phyloP scores from a whole-genome alignment of 345 rosid species.

The Salix koriyanagi region DNA sequence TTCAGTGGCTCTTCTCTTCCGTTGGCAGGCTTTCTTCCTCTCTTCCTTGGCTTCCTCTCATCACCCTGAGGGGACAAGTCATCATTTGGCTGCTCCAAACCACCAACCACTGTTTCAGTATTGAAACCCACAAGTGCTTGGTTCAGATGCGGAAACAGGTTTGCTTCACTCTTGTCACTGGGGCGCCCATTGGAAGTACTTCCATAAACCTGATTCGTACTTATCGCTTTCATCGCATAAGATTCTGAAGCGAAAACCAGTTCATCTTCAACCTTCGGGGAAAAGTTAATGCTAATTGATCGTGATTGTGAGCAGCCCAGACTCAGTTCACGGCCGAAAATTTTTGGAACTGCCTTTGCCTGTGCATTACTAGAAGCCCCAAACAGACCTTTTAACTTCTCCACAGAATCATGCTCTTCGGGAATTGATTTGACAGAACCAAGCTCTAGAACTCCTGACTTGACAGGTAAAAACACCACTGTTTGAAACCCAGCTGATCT shows the following conservation, averaged over 20 bases:
- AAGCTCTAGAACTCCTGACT: constrained; percentile 81
- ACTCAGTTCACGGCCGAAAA: constrained; percentile 80
- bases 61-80: constrained; percentile 52
- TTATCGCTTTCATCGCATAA: constrained; percentile 42
- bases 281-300: constrained; percentile 70
- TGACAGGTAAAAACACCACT: constrained; percentile 61
- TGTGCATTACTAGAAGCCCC: constrained; percentile 56
- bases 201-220: constrained; percentile 51
- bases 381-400: constrained; percentile 53
- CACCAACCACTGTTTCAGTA: constrained; percentile 36
- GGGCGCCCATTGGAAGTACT: constrained; percentile 48
- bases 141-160: constrained; percentile 45
- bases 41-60: constrained; percentile 86
- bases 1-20: constrained; percentile 95
- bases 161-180: constrained; percentile 40
- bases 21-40: constrained; percentile 95
- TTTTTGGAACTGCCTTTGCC: constrained; percentile 62
- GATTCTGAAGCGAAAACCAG: constrained; percentile 55
- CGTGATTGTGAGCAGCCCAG: constrained; percentile 63
- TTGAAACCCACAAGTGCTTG: constrained; percentile 36
- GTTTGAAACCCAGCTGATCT: constrained; percentile 78
- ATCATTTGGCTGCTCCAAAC: constrained; percentile 56
- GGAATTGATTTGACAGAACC: constrained; percentile 64
- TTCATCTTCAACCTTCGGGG: constrained; percentile 87
- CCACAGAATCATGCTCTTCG: constrained; percentile 55